Base-by-base conservation (phyloP, 441 rosid genomes). In the Euphorbia celastroides region DNA sequence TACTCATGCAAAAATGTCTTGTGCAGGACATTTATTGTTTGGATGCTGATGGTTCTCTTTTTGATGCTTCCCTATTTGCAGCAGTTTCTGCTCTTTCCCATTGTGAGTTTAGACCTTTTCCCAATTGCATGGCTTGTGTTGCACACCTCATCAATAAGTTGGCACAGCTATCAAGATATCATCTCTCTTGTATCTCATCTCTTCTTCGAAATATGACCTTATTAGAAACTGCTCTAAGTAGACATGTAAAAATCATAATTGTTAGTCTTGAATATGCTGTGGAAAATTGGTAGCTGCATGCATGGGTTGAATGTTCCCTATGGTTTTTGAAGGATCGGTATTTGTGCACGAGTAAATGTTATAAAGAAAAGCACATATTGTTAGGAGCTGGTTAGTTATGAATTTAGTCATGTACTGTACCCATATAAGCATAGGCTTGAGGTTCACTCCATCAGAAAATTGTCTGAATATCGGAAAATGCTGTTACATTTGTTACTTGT, bases 31-130 rank as follows among this genome's bases (percentile, higher is more conserved):
- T 94, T 27, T 88, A 91, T 54, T 94, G 98, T 72, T 75, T 91
- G 75, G 92, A 94, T 78, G 96, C 97, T 50, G 98, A 92, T 87
- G 99, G 98, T 66, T 76, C 94, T 69, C 96, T 94, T 67, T 94
- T 89, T 28, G 99, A 94, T 66, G 87, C 92, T 79, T 97, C 97
- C 60, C 73, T 94, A 78, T 88, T 91, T 58, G 82, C 99, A 52
- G 97, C 94, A 23, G 84, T 86, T 75, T 90, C 96, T 57, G 91
- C 97, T 59, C 83, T 91, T 67, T 81, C 88, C 20, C 85, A 85
- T 74, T 69, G 99, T 92, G 84, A 84, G 85, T 58, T 64, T 59
- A 61, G 65, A 56, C 17, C 19, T 14, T 22, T 58, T 64, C 20
- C 46, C 20, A 41, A 61, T 54, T 17, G 13, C 19, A 7, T 14